Conservation (phyloP, 176 grass and related monocot species). For the sorghum (Sorghum bicolor) region Sorghum_bicolor_NCBIv3 NC_012879.2:2026001-2026500, state of each 20-base stretch:
- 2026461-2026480: slow-evolving; percentile 87
- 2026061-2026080: slow-evolving; percentile 98
- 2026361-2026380: slow-evolving; percentile 87
- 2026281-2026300: slow-evolving; percentile 91
- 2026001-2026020: slow-evolving; percentile 39
- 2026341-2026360: slow-evolving; percentile 69
- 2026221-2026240: slow-evolving; percentile 60
- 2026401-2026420: slow-evolving; percentile 83
- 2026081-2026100: slow-evolving; percentile 83
- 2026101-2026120: slow-evolving; percentile 86
- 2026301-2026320: slow-evolving; percentile 82
- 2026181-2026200: slow-evolving; percentile 65
- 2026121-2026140: slow-evolving; percentile 72
- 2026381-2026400: slow-evolving; percentile 95
- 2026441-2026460: slow-evolving; percentile 78
- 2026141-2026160: slow-evolving; percentile 71
- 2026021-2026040: slow-evolving; percentile 57
- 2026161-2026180: slow-evolving; percentile 85
- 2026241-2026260: slow-evolving; percentile 94
- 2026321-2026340: slow-evolving; percentile 77
- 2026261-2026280: slow-evolving; percentile 92
- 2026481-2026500: slow-evolving; percentile 83
- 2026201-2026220: slow-evolving; percentile 53
- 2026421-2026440: slow-evolving; percentile 73
- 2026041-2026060: slow-evolving; percentile 67